Percentiles rank a stretch among this genome's conserved stretches.
phyloP scores from a whole-genome alignment of 139 green algal species.

The Yamagishiella unicocca region DNA sequence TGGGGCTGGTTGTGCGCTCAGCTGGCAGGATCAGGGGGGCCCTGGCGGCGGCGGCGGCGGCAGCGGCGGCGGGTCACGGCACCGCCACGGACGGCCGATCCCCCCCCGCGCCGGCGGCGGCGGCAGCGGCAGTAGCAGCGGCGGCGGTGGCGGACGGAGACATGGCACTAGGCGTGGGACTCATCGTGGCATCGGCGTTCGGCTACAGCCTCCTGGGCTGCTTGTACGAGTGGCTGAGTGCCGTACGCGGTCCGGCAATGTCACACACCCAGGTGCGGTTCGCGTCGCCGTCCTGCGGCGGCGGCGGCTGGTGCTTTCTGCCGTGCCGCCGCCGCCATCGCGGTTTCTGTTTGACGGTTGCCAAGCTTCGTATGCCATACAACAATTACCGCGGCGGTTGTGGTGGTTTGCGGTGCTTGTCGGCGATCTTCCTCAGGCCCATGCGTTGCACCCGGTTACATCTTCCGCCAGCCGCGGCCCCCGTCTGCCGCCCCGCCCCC shows the following conservation, averaged over 20 bases:
- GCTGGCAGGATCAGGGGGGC: background rate
- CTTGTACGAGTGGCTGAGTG: conserved; percentile 49
- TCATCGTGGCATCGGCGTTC: conserved; percentile 22
- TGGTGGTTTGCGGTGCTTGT: too few relatives aligned
- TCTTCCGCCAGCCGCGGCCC: too few relatives aligned
- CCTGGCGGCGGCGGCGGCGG: background rate
- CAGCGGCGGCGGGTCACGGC: background rate
- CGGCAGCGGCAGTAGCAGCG: background rate
- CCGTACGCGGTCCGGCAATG: conserved; percentile 13
- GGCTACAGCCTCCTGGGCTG: conserved; percentile 53
- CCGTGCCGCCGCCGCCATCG: too few relatives aligned
- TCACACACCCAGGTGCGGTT: conserved; percentile 31
- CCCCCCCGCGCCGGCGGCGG: background rate
- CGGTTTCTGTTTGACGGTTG: too few relatives aligned
- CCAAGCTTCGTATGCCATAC: too few relatives aligned
- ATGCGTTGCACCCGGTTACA: too few relatives aligned
- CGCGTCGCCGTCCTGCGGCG: background rate
- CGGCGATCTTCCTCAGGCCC: too few relatives aligned
- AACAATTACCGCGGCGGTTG: too few relatives aligned
- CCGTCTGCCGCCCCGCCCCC: too few relatives aligned
- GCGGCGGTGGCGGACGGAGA: background rate
- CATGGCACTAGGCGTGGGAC: background rate
- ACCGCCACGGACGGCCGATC: background rate
- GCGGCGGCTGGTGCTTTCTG: too few relatives aligned
- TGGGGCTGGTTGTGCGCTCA: conserved; percentile 30